A percentile compares a stretch with the other conserved stretches of the same genome.
Conservation (phyloP, 495 filamentous ascomycete genomes). For the Tuber melanosporum region DNA sequence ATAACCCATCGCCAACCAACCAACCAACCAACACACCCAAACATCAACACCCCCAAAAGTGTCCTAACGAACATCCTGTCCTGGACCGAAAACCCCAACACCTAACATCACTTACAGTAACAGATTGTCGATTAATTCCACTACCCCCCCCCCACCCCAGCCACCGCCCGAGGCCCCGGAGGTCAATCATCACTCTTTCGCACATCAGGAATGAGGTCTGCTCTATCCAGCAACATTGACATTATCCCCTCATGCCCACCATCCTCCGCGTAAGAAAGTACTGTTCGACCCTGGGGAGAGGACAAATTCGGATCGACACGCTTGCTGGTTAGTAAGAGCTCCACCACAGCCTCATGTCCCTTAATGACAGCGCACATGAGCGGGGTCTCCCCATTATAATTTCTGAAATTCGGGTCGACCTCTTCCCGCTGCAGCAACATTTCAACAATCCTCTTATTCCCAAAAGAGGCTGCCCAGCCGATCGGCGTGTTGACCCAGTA, state of each 20-base stretch:
- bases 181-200: not conserved
- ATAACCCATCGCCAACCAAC: not conserved
- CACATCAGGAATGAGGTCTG: not conserved
- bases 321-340: not conserved
- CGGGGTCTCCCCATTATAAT: not conserved
- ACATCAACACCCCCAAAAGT: not conserved
- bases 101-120: not conserved
- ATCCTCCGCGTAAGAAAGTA: conserved; percentile 27
- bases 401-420: not conserved
- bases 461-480: not conserved
- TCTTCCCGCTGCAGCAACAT: not conserved
- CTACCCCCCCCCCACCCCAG: not conserved
- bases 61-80: not conserved
- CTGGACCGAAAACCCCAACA: not conserved
- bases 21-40: not conserved
- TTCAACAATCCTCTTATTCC: not conserved
- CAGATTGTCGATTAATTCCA: not conserved
- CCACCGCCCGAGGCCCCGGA: too few species aligned
- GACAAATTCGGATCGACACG: not conserved
- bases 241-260: conserved; percentile 19
- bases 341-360: not conserved
- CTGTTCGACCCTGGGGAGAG: conserved; percentile 10
- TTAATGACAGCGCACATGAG: not conserved
- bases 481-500: not conserved
- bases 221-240: conserved; percentile 10